Evolutionary conservation across 805 yeast genomes (phyloP), one percentile per base, ranked within the genome.

Genomic region (Clavispora carvajalis): DNA sequence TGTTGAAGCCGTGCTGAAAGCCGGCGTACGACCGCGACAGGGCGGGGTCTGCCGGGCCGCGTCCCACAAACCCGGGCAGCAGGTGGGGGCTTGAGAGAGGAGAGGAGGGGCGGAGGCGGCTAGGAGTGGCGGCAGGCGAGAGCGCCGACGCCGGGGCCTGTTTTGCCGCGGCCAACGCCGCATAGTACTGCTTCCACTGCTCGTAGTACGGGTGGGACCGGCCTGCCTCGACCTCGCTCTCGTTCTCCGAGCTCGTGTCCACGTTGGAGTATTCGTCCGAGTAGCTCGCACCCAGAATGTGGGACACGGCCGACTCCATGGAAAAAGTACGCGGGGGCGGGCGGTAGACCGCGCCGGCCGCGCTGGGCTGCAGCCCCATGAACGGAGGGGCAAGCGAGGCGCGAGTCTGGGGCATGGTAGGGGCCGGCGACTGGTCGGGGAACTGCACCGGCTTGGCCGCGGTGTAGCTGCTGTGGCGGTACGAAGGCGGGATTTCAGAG

Each of bases 101-200:
- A n/a, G n/a, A n/a, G n/a, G n/a, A n/a, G n/a, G 9, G 19, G 19
- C 12, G 19, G 19, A 5, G 7, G 31, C 10, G 31, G 3, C 12
- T 5, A 8, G 31, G 7, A 19, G 6, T 12, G 10, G 19, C n/a
- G 31, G 19, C 19, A n/a, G n/a, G n/a, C n/a, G n/a, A n/a, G n/a
- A n/a, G n/a, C n/a, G n/a, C n/a, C n/a, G n/a, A n/a, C n/a, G n/a
- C n/a, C n/a, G n/a, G n/a, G n/a, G 18, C 19, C 4, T 8, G 11
- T 19, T 16, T 28, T 18, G 31, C 31, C 29, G 33, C 34, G n/a
- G 58, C 62, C 36, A 62, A 41, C 2, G 51, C 42, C 30, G 59
- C 58, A 42, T 65, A 66, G 47, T 66, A 67, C 37, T 58, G 62
- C 34, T 58, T 60, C 70, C 71, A 66, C 43, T 65, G 69, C 26